phyloP scores from a whole-genome alignment of 1,139 yeast genomes.

The Zygosaccharomyces sapae region DNA sequence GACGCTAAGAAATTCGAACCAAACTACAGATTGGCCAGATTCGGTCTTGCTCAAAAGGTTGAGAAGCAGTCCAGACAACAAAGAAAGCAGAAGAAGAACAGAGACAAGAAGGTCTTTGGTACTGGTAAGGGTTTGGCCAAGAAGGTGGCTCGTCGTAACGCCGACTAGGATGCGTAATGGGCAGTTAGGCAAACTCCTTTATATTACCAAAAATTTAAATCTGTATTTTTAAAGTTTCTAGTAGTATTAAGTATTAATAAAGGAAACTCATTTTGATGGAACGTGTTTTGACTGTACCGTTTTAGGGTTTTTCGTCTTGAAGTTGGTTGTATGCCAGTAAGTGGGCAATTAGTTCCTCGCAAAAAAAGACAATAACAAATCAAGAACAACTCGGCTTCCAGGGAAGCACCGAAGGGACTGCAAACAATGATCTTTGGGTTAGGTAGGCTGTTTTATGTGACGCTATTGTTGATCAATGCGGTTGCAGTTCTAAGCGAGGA shows the following conservation, averaged over 20 bases:
- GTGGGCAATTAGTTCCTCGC: too few relatives aligned
- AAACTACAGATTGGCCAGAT: conserved; percentile 98
- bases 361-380: neutral
- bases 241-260: conserved; percentile 18
- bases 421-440: conserved; percentile 56
- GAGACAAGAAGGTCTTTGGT: conserved; percentile 98
- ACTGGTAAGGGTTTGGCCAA: conserved; percentile 94
- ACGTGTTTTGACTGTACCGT: neutral
- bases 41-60: conserved; percentile 93
- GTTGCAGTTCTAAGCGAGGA: conserved; percentile 81
- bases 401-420: neutral
- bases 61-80: conserved; percentile 99
- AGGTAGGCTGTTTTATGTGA: conserved; percentile 63
- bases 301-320: too few relatives aligned
- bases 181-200: conserved; percentile 12
- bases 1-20: conserved; percentile 99
- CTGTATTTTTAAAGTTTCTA: conserved; percentile 19
- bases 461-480: conserved; percentile 65
- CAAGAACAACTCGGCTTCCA: neutral
- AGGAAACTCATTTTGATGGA: conserved; percentile 14
- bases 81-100: conserved; percentile 99
- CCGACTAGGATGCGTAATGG: conserved; percentile 36
- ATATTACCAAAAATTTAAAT: conserved; percentile 11
- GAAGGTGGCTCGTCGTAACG: conserved; percentile 65
- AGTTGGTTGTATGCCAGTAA: too few relatives aligned